Conservation (phyloP, 306 rosid genomes). For the Cicer bijugum region DNA sequence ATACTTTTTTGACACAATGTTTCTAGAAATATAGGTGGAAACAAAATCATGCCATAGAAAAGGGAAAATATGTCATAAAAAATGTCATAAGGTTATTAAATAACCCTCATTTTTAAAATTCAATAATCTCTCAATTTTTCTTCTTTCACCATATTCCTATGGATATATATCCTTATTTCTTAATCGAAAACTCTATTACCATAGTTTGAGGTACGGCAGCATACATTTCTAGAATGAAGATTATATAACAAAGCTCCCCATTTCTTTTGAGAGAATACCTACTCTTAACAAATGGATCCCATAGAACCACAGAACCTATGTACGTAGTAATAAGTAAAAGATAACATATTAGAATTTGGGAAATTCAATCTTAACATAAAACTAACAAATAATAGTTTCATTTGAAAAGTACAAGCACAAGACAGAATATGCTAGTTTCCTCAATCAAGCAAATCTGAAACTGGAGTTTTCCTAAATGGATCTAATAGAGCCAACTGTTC, state of each 20-base stretch:
- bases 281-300: background rate
- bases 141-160: no score
- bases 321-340: background rate
- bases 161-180: no score
- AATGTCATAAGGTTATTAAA: no score
- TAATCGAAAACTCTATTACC: no score
- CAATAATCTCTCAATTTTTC: no score
- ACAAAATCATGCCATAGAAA: no score
- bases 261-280: background rate
- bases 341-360: conserved; percentile 21
- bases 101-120: no score
- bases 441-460: conserved; percentile 73
- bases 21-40: no score
- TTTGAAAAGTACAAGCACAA: conserved; percentile 5
- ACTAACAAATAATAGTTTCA: conserved; percentile 1
- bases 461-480: conserved; percentile 63
- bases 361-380: conserved; percentile 6
- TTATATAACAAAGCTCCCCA: background rate
- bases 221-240: no score
- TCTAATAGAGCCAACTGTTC: conserved; percentile 52
- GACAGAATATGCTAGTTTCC: conserved; percentile 27
- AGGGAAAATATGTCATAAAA: no score
- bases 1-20: no score
- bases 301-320: background rate
- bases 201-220: no score